These are phyloP conservation scores for Phaseolus lunatus DNA, from an alignment of 306 rosid genomes.

Conservation along the genomic window DNA sequence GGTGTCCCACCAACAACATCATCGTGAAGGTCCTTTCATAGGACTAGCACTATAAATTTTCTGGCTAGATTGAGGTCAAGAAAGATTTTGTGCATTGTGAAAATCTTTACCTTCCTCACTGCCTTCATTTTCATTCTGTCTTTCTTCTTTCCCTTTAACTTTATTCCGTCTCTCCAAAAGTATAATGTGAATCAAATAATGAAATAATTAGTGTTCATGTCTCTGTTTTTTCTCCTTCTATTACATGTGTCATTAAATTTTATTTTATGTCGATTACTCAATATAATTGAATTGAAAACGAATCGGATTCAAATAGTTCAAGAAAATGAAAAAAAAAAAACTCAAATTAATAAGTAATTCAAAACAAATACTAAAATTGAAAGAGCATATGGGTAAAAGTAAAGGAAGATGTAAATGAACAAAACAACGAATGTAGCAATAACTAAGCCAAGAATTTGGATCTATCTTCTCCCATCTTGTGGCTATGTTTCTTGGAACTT, in stretches of 20 bases:
- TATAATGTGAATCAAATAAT: conserved; percentile 46
- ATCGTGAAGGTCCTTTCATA: conserved; percentile 35
- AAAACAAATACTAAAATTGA: no score
- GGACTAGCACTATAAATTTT: conserved; percentile 38
- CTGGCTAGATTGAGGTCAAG: conserved; percentile 38
- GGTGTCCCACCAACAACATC: conserved; percentile 26
- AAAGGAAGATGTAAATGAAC: no score
- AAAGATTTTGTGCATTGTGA: conserved; percentile 52
- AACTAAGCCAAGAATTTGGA: no score
- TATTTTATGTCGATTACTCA: no score
- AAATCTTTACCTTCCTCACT: conserved; percentile 47
- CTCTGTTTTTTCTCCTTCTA: conserved; percentile 16
- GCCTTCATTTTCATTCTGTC: conserved; percentile 30
- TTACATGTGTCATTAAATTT: background rate
- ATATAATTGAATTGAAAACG: no score
- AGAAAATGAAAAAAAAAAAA: no score
- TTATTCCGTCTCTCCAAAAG: conserved; percentile 18
- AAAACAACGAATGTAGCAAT: no score
- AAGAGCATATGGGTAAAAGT: no score
- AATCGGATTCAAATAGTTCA: no score
- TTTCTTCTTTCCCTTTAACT: conserved; percentile 24
- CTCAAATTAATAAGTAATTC: no score
- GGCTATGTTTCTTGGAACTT: background rate
- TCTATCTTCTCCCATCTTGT: background rate
- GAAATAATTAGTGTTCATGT: conserved; percentile 39